Evolutionary conservation across 2,329 filamentous ascomycete genomes (phyloP), one percentile per base, ranked within the genome.

Genomic region (Colletotrichum euphorbiae): DNA sequence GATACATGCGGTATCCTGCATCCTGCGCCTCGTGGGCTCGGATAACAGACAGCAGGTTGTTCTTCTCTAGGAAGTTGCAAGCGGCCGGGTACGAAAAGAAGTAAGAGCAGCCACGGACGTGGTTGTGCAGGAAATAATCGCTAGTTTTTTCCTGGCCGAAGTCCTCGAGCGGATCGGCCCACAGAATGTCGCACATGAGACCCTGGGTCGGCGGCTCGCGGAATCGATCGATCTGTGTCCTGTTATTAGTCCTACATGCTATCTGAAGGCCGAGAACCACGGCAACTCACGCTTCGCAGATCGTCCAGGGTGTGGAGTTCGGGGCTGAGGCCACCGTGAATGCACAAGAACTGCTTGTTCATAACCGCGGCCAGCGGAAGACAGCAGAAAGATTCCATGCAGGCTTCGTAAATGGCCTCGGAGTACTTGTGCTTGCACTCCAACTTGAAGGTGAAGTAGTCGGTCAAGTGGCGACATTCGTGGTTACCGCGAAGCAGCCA

Each of bases 361-460:
- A 99, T 99, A 73, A 99, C 91, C 31, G 96, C 96, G 65, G 96
- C 96, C 74, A 99, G 85, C 33, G 96, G 96, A 71, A 99, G 84
- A 71, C 91, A 87, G 83, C 96, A 99, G 86, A 99, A 99, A 0
- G 96, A 97, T 72, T 99, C 95, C 89, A 98, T 97, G 83, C 96
- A 98, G 65, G 96, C 95, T 77, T 99, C 95, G 79, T 99, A 99
- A 69, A 99, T 88, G 71, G 88, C 88, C 83, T 98, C 96, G 38
- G 93, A 97, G 83, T 99, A 99, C 81, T 99, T 99, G 88, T 99
- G 96, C 84, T 97, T 98, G 87, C 96, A 99, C 81, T 99, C 96
- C 67, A 99, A 90, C 86, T 99, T 98, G 86, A 99, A 99, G 70
- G 96, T 99, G 83, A 99, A 99, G 86, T 99, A 99, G 79, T 99